Percentiles rank a stretch among this genome's conserved stretches.
Conservation (phyloP, 179 eudicot species). For the Amaranthus tricolor region DNA sequence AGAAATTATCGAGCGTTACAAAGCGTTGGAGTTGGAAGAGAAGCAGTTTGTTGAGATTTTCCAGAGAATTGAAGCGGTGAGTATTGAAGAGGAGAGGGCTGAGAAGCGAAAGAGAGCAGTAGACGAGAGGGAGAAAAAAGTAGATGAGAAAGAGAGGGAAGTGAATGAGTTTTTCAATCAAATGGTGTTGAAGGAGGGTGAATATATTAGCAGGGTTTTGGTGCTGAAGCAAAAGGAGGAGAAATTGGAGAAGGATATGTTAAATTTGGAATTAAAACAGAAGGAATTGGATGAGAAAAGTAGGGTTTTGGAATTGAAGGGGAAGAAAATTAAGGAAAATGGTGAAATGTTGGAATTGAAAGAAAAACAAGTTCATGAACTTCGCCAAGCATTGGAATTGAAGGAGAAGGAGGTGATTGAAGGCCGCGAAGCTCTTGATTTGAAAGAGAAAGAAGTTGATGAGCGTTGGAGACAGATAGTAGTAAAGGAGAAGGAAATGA, state of each 20-base stretch:
- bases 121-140: background rate
- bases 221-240: constrained; percentile 10
- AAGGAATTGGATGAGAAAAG: background rate
- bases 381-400: background rate
- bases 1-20: background rate
- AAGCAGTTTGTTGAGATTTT: background rate
- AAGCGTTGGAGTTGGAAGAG: background rate
- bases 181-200: constrained; percentile 24
- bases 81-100: background rate
- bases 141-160: constrained; percentile 25
- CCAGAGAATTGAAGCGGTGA: background rate
- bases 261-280: constrained; percentile 7
- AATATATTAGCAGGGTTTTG: constrained; percentile 2
- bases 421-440: background rate
- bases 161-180: constrained; percentile 3
- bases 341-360: constrained; percentile 13
- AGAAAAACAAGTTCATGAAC: constrained; percentile 3
- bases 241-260: constrained; percentile 7
- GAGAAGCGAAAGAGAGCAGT: background rate
- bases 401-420: constrained; percentile 17
- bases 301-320: background rate
- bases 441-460: constrained; percentile 17
- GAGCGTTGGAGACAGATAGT: constrained; percentile 22
- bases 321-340: constrained; percentile 15
- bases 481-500: constrained; percentile 15